Base-by-base conservation (phyloP, 345 rosid species). In the Angophora floribunda region DNA sequence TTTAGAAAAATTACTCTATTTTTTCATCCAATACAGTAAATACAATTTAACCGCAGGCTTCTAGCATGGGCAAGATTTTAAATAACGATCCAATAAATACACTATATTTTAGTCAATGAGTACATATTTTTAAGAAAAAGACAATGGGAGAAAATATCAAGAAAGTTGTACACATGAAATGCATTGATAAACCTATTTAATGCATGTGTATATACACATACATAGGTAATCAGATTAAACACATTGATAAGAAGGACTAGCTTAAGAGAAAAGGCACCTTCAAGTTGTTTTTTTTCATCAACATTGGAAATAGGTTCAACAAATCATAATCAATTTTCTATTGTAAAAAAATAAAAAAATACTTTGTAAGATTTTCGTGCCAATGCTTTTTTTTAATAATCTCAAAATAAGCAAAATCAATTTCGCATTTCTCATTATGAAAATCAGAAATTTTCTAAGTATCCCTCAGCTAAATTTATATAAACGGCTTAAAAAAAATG, bases 71-170 rank as follows among this genome's bases (percentile, higher is more conserved):
- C 8, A 52, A 52, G 17, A 0, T 52, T 52, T 55, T 19, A 55
- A 55, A 55, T 57, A 59, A 59, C 22, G 9, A 59, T 24, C 13
- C n/a, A 26, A 59, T 24, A 11, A 59, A 3, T 10, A 59, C 30
- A 9, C 14, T 13, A 1, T 59, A 59, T 59, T 24, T 59, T 59
- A 59, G 9, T 59, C 0, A 1, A 0, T 1, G 24, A 59, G 65
- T 24, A 11, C 65, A 1, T 0, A 24, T 24, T 59, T 59, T 13
- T 9, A 9, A 0, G 2, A 5, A 5, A 59, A 9, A 59, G 0
- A 59, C 9, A 59, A 24, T 24, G 9, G 4, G 1, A 0, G 65
- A 59, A 59, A 59, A 59, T 59, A 59, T 59, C 6, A 24, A 24
- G 6, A 57, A 24, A 24, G 6, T 1, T 4, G 65, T 24, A 24